Evolutionary conservation across 495 filamentous ascomycete species (phyloP), one percentile per base, ranked within the genome.

Genomic region (Xylaria palmicola): DNA sequence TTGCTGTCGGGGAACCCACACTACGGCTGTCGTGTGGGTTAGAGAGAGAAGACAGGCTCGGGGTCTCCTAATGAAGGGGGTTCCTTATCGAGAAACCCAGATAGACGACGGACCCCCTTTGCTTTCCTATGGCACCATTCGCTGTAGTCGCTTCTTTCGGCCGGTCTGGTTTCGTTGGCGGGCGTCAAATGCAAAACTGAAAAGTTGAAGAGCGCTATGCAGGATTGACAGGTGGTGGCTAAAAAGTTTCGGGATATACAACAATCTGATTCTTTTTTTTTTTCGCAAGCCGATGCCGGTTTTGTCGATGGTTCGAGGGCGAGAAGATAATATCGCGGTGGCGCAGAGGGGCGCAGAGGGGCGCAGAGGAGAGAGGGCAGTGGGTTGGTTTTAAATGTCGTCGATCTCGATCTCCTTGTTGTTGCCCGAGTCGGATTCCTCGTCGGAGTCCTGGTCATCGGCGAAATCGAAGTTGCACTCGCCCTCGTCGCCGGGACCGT

Each of bases 401-500:
- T 91, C 88, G 65, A 90, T 84, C 68, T 90, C 87, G 64, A 91
- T 80, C 44, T 89, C 86, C 73, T 84, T 84, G 65, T 72, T 78
- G 49, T 81, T 81, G 62, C 76, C 83, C 53, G 77, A 80, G 67
- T 87, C 85, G 59, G 82, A 80, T 58, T 81, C 84, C 60, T 87
- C 81, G 67, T 74, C 77, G 40, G 76, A 82, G 71, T 93, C 96
- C 70, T 91, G 92, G 77, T 97, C 95, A 75, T 89, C 89, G 72
- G 89, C 88, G 79, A 91, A 91, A 78, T 91, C 88, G 81, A 91
- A 91, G 75, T 88, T 87, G 77, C 88, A 90, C 66, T 90, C 88
- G 72, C 88, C 88, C 62, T 88, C 87, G 66, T 83, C 87, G 73
- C 86, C 82, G 71, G 83, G 81, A 48, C 81, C 81, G 75, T 92